Evolutionary conservation across 139 green algal genomes (phyloP), one percentile per base, ranked within the genome.

Genomic region (Edaphochlamys debaryana): DNA sequence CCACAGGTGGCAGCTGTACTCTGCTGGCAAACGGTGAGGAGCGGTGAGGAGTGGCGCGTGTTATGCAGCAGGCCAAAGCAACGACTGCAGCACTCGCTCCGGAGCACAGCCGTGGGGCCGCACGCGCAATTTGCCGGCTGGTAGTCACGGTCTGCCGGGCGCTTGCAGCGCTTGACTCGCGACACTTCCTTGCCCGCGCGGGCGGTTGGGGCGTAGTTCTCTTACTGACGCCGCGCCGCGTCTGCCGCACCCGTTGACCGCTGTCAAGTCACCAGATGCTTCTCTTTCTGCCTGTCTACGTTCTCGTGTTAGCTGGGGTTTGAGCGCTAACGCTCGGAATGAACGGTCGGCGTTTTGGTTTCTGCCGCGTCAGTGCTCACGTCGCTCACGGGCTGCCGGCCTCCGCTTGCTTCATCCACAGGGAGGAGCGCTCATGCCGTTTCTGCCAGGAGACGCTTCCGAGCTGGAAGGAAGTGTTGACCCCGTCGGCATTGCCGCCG

Each of bases 1-100:
- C n/a, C n/a, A n/a, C n/a, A n/a, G n/a, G 4, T 91, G 87, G 87
- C 79, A 89, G 48, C 75, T 91, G 17, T 84, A 89, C 52, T 75
- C 76, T 27, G 87, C 79, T 4, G 86, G 88, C 4, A 82, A 54
- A 40, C 69, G 30, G 82, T 90, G 41, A 82, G 85, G 23, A 3
- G 13, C 0, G 38, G 6, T 25, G 2, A 13, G 8, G 9, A 5
- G 25, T 71, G 13, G 8, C 64, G 63, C 17, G 11, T 5, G 63
- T 15, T 54, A 54, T 23, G 15, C 48, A 15, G 15, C 17, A 29
- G 4, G 52, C 17, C 17, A 25, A 30, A 62, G 20, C 17, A 4
- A 29, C 15, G 9, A 20, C 13, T 7, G 6, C 13, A 15, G 13
- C 7, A 62, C 52, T 62, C 4, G 52, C 7, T 20, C 52, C 20